Evolutionary conservation across 306 rosid species (phyloP), one percentile per base, ranked within the genome.

Genomic region (Acacia acuminata): DNA sequence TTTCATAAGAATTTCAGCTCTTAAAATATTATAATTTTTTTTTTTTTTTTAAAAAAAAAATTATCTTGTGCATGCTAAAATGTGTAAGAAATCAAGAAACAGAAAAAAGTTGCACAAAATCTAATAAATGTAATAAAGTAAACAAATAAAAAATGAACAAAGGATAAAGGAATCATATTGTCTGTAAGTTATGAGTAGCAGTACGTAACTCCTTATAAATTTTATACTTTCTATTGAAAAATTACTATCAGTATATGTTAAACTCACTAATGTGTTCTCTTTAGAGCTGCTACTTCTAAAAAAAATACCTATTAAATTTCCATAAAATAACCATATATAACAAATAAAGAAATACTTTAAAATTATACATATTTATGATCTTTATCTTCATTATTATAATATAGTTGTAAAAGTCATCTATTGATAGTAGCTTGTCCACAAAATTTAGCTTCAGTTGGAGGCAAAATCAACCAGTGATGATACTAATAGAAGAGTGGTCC

Each of bases 371-470:
- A 53, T 53, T 9, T 53, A 38, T 53, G 0, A 53, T 53, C 60
- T 51, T 51, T 19, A 50, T 63, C 36, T 61, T 25, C 36, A 24
- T 61, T 10, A 22, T 25, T 1, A 58, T 22, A 8, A 61, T 61
- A 61, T 61, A 25, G 17, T 4, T 14, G 69, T 27, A 27, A 63
- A 61, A 63, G 69, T 13, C 69, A 27, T 63, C n/a, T 27, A 10
- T 24, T 25, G 36, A 24, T 61, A 25, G 19, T 10, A n/a, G 53
- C 34, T 12, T 45, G 53, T 42, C 74, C 74, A 11, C 74, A 38
- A 42, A 70, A 70, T 70, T 70, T 70, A 70, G 74, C 74, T 70
- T 40, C 74, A 70, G 12, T 7, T 42, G 34, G 74, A 25, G 34
- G 74, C 30, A 70, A 40, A 9, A 40, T 70, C 51, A 70, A 70